Base-by-base conservation (phyloP, 768 basidiomycete genomes). In the Suillus decipiens region DNA sequence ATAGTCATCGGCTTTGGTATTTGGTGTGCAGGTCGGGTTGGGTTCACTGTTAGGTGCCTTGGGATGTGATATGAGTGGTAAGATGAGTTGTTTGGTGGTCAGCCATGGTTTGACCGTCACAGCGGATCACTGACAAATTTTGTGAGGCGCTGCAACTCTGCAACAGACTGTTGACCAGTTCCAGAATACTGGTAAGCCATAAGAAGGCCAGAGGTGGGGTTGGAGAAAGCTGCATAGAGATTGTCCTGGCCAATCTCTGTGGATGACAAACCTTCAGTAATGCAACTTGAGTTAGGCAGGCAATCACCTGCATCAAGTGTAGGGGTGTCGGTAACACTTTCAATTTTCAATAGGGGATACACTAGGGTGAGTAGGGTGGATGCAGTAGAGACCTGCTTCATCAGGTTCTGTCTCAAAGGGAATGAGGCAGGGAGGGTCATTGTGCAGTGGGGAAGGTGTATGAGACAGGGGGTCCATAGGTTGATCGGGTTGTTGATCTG, bases 111-210 rank as follows among this genome's bases (percentile, higher is more conserved):
- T n/a, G n/a, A n/a, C n/a, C n/a, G n/a, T n/a, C n/a, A n/a, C n/a
- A n/a, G n/a, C n/a, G 47, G 39, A 36, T 66, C 63, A 1, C 61
- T 39, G 28, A 76, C 42, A 5, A 73, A 71, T 2, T 73, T 64
- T 11, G 72, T 45, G 2, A 79, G 68, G 1, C 64, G 61, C 19
- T 77, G 56, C 0, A 75, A 53, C 43, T 77, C 74, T 0, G 24
- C 51, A 9, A 63, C 58, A 5, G 77, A 75, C 57, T 78, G 78
- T 1, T 24, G 31, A 17, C 54, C 67, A 1, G 71, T 75, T 1
- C 74, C 72, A 28, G 66, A 66, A 58, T 73, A 75, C 4, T 68
- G 61, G 75, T 77, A 78, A 3, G 58, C 31, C 71, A 76, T 72
- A 33, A 78, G 72, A 0, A 69, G 67, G 56, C 68, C 73, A 2